phyloP scores from a whole-genome alignment of 1,139 yeast species.

The Geotrichum candidum region DNA sequence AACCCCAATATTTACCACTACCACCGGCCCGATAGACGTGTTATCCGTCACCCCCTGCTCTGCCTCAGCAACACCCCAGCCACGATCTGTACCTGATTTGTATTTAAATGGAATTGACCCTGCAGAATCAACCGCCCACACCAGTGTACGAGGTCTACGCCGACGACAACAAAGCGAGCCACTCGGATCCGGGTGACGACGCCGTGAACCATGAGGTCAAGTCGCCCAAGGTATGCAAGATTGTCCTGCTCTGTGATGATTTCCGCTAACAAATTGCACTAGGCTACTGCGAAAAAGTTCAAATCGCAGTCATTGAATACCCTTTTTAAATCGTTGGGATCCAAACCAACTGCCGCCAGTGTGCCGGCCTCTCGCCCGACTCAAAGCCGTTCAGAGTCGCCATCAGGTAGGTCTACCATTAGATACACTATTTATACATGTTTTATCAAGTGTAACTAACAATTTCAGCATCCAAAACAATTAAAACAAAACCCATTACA shows the following conservation, averaged over 20 bases:
- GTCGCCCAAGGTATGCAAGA: background rate
- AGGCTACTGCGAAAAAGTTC: constrained; percentile 26
- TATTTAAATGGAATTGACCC: background rate
- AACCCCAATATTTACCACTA: background rate
- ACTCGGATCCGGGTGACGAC: background rate
- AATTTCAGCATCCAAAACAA: constrained; percentile 1
- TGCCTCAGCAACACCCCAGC: background rate
- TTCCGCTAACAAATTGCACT: background rate
- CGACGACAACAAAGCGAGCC: background rate
- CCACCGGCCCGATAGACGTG: background rate
- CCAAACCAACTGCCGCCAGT: constrained; percentile 8
- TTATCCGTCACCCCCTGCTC: background rate
- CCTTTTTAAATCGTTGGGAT: constrained; percentile 27
- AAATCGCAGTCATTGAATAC: constrained; percentile 37
- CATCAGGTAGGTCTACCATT: background rate
- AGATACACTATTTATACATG: background rate
- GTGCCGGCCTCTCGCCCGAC: constrained; percentile 17
- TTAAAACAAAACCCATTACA: constrained; percentile 12
- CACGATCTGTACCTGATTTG: background rate
- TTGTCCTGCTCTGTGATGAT: background rate
- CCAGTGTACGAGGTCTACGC: background rate
- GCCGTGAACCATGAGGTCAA: background rate
- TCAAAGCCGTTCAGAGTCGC: background rate
- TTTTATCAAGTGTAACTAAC: constrained; percentile 1
- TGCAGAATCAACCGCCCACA: background rate